Evolutionary conservation across 2,329 filamentous ascomycete species (phyloP), one percentile per base, ranked within the genome.

Genomic region (Blastomyces emzantsi): DNA sequence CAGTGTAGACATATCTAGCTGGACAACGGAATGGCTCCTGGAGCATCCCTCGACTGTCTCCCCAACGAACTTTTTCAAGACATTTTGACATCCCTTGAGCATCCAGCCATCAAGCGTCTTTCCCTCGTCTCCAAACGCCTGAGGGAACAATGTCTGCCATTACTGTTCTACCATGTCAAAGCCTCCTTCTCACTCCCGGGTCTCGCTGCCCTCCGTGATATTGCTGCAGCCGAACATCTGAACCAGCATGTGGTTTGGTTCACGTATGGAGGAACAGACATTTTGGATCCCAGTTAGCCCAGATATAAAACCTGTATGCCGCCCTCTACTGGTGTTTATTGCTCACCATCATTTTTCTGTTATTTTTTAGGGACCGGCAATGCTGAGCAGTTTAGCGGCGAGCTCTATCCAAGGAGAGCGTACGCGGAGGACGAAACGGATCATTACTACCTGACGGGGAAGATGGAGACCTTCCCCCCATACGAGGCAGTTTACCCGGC

Each of bases 221-320:
- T 58, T 58, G 39, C 55, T 19, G 17, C 28, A 13, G 33, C 36
- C 6, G 55, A 58, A 8, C 19, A 58, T 25, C 33, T 58, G 19
- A 19, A n/a, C 36, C 55, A 58, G 55, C 36, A 58, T 58, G 55
- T 58, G n/a, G 55, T 58, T 39, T 58, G 33, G 7, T 17, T 58
- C 6, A 58, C 55, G 9, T 58, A 58, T 25, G 22, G 11, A 15
- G 36, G 41, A 11, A 19, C 33, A n/a, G 55, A 58, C 43, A 43
- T 58, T 43, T 58, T 58, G 17, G 55, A 58, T 28, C 36, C 36
- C 33, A 58, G 55, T 58, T 39, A 58, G 55, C 36, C 13, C 41
- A 11, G 15, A 47, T 33, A 41, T 41, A 13, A 41, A 41, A 41
- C 15, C 39, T 41, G 39, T 8, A n/a, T 41, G n/a, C n/a, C 13